Conservation (phyloP, 352 stramenopile species). For the Pythium sukuiense region DNA sequence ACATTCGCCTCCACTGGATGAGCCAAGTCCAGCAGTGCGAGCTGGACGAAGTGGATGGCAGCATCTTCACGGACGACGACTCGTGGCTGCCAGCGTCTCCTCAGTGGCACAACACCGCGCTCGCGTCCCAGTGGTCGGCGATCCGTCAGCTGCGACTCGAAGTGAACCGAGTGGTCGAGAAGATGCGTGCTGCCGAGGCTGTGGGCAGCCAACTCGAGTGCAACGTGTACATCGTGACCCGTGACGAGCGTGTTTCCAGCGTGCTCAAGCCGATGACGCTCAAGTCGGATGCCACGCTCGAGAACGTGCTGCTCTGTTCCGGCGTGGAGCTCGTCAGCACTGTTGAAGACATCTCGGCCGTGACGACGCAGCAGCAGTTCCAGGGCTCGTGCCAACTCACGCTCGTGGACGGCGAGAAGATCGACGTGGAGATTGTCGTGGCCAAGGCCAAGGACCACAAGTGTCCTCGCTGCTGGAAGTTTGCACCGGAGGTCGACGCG, state of each 20-base stretch:
- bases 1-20: constrained; percentile 92
- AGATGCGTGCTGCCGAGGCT: constrained; percentile 50
- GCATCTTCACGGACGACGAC: constrained; percentile 69
- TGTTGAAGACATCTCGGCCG: constrained; percentile 15
- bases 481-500: constrained; percentile 55
- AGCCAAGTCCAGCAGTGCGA: constrained; percentile 46
- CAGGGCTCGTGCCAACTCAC: constrained; percentile 32
- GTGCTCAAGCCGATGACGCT: constrained; percentile 53
- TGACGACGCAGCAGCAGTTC: constrained; percentile 23
- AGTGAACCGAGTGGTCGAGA: constrained; percentile 77
- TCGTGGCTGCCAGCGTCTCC: constrained; percentile 54
- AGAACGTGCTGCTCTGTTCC: constrained; percentile 76
- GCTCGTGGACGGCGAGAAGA: constrained; percentile 33
- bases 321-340: constrained; percentile 43
- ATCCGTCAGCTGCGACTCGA: constrained; percentile 87
- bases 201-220: constrained; percentile 78
- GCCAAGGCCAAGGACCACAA: constrained; percentile 71
- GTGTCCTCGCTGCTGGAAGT: constrained; percentile 90
- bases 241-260: constrained; percentile 35
- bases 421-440: constrained; percentile 59
- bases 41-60: constrained; percentile 58
- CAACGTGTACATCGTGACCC: constrained; percentile 56
- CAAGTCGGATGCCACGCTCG: constrained; percentile 56
- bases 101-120: constrained; percentile 49
- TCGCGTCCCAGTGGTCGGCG: constrained; percentile 83